phyloP scores from a whole-genome alignment of 2,329 filamentous ascomycete species.

The Claviceps fusiformis region DNA sequence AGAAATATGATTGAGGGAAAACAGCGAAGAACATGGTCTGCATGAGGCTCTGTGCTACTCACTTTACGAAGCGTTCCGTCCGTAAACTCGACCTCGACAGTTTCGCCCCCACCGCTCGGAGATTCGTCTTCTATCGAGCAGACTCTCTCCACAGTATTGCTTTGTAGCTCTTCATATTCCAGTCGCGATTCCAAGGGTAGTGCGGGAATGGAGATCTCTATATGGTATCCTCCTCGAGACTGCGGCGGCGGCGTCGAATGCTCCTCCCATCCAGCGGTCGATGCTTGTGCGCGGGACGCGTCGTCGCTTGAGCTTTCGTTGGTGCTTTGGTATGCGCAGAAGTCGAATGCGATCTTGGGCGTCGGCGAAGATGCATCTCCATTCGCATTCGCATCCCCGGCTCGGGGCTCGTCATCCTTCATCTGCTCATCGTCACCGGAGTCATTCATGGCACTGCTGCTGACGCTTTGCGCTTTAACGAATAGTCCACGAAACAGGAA shows the following conservation, averaged over 20 bases:
- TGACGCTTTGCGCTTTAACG: neutral
- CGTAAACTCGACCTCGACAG: conserved; percentile 29
- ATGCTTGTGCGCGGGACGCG: neutral
- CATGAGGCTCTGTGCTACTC: conserved; percentile 4
- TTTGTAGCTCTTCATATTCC: conserved; percentile 20
- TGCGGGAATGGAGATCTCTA: conserved; percentile 20
- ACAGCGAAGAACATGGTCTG: neutral
- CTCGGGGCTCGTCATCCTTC: conserved; percentile 6
- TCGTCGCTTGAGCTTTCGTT: conserved; percentile 1
- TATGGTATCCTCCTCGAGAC: neutral
- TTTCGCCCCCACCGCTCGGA: conserved; percentile 11
- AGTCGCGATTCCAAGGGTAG: conserved; percentile 13
- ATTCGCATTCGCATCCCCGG: neutral
- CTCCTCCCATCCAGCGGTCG: neutral
- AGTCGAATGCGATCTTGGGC: conserved; percentile 8
- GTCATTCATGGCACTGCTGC: neutral
- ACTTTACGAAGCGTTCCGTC: conserved; percentile 32
- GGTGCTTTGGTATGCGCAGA: neutral
- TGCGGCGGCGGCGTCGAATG: neutral
- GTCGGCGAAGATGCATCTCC: neutral
- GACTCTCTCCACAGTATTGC: conserved; percentile 25
- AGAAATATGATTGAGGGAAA: neutral
- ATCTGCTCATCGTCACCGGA: conserved; percentile 7
- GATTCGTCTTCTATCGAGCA: conserved; percentile 16
- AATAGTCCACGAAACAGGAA: neutral